Evolutionary conservation across 495 filamentous ascomycete species (phyloP).

Genomic region (Chaetomidium leptoderma): DNA sequence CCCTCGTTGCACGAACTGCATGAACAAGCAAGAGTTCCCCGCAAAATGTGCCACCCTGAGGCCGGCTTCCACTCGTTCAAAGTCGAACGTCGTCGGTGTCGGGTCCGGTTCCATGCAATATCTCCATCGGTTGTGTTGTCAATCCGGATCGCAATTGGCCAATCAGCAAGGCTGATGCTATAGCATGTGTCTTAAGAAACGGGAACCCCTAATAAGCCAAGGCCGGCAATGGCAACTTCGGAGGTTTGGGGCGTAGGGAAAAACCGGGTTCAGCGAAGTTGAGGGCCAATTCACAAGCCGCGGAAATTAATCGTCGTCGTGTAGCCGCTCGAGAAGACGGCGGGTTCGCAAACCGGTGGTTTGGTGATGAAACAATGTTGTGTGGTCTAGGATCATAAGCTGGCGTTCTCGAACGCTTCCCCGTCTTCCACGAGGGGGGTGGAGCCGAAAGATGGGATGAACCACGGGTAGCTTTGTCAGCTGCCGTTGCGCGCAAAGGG

Average conservation of each 20-base stretch:
- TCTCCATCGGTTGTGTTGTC: not conserved
- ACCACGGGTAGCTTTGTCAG: not conserved
- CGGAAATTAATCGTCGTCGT: not conserved
- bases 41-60: not conserved
- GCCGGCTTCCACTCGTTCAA: not conserved
- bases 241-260: not conserved
- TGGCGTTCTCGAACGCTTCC: constrained; percentile 13
- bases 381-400: not conserved
- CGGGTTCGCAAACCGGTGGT: not conserved
- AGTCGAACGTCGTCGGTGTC: constrained; percentile 2
- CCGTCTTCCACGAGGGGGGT: not conserved
- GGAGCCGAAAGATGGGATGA: constrained; percentile 4
- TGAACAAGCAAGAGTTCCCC: not conserved
- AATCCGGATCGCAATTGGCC: constrained; percentile 11
- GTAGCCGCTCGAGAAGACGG: not conserved
- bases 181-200: constrained; percentile 23
- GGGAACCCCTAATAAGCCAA: constrained; percentile 11
- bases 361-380: not conserved
- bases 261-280: not conserved
- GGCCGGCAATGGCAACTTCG: constrained; percentile 1
- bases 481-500: not conserved
- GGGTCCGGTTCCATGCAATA: not conserved
- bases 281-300: constrained; percentile 10
- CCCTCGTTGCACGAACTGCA: not conserved
- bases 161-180: constrained; percentile 18